Evolutionary conservation across 164 flowering plant species (phyloP).

Genomic region (Berberis vulgaris): DNA sequence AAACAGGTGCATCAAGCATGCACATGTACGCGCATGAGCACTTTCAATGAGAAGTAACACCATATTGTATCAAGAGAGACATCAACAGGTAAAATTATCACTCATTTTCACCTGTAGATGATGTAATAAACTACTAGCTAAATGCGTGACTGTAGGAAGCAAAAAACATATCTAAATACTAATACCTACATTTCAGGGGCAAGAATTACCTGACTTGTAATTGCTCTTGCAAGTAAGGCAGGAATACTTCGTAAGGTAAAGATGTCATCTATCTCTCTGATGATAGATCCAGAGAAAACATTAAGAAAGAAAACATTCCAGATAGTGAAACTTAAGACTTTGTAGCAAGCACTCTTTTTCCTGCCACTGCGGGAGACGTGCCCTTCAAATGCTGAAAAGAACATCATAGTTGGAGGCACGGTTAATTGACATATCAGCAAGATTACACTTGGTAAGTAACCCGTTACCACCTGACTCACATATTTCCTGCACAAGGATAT

Average conservation of each 20-base stretch:
- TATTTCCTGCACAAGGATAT: constrained; percentile 41
- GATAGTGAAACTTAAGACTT: constrained; percentile 69
- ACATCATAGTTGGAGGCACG: constrained; percentile 85
- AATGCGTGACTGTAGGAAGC: not conserved
- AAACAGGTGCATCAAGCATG: too few species aligned
- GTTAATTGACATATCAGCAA: constrained; percentile 47
- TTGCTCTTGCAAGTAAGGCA: constrained; percentile 51
- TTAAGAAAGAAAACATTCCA: constrained; percentile 96
- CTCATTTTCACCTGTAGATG: not conserved
- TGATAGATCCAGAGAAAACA: constrained; percentile 61
- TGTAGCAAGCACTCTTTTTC: constrained; percentile 81
- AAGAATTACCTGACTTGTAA: constrained; percentile 57
- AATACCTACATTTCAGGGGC: not conserved
- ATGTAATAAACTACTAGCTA: not conserved
- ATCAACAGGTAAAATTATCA: too few species aligned
- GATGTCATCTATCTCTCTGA: constrained; percentile 45
- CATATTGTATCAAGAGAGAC: too few species aligned
- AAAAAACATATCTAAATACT: not conserved
- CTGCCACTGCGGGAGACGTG: constrained; percentile 71
- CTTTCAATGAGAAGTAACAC: too few species aligned
- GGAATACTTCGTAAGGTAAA: constrained; percentile 58
- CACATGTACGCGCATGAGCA: too few species aligned
- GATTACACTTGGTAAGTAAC: constrained; percentile 91
- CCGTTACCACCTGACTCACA: constrained; percentile 60
- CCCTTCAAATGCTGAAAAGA: constrained; percentile 79